These are phyloP conservation scores for Zygosaccharomyces bailii DNA, from an alignment of 805 yeast species.

Conservation along the genomic window DNA sequence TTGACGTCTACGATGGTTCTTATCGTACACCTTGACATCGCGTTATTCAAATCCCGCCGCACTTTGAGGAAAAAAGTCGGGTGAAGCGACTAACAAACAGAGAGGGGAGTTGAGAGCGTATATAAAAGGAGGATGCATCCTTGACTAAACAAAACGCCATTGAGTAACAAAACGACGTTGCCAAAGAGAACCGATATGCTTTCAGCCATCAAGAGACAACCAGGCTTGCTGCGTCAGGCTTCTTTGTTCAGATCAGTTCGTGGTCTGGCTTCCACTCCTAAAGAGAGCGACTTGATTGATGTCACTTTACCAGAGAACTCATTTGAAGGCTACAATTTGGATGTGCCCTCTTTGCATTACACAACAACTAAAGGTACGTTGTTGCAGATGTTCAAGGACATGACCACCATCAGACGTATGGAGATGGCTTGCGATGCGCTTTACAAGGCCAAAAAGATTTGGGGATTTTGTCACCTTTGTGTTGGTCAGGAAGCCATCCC, in stretches of 20 bases:
- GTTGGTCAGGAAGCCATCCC: conserved; percentile 99
- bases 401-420: conserved; percentile 92
- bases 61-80: conserved; percentile 1
- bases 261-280: conserved; percentile 22
- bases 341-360: conserved; percentile 65
- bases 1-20: too few relatives aligned
- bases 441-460: conserved; percentile 95
- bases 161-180: background rate
- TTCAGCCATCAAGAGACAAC: conserved; percentile 14
- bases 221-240: conserved; percentile 3
- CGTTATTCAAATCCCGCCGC: conserved; percentile 9
- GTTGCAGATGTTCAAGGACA: conserved; percentile 92
- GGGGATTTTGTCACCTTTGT: conserved; percentile 98
- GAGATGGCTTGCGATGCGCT: conserved; percentile 98
- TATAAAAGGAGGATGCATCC: background rate
- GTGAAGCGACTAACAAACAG: conserved; percentile 3
- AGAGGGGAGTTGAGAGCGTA: conserved; percentile 5
- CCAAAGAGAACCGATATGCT: conserved; percentile 7
- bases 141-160: background rate
- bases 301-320: conserved; percentile 74
- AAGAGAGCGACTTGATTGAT: conserved; percentile 35
- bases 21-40: conserved; percentile 5
- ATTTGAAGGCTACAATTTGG: conserved; percentile 81
- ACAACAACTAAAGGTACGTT: conserved; percentile 77
- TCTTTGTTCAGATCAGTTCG: conserved; percentile 9